These are phyloP conservation scores for Penicillium rolfsii DNA, from an alignment of 2,329 filamentous ascomycete genomes.

Conservation along the genomic window DNA sequence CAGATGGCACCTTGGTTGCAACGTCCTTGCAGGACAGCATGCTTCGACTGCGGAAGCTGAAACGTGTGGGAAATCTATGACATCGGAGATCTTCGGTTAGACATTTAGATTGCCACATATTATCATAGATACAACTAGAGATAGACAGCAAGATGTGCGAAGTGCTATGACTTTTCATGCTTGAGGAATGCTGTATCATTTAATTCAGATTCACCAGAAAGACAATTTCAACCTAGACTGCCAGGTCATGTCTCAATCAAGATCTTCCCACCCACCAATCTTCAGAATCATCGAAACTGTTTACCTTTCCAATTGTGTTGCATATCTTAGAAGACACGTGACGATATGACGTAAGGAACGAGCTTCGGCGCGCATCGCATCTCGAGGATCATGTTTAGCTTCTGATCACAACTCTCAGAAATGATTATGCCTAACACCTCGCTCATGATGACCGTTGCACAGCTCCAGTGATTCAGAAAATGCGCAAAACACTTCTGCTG, in stretches of 20 bases:
- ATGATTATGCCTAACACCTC: slow-evolving; percentile 3
- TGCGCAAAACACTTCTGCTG: slow-evolving; percentile 52
- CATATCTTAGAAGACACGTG: slow-evolving; percentile 2
- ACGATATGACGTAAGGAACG: slow-evolving; percentile 8
- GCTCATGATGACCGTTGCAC: slow-evolving; percentile 11
- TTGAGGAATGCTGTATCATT: background rate
- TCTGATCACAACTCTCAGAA: slow-evolving; percentile 5
- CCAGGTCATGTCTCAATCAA: background rate
- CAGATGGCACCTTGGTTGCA: slow-evolving; percentile 50
- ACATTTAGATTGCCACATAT: background rate
- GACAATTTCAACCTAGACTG: no score
- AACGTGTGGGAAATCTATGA: slow-evolving; percentile 29
- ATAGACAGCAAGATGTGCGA: background rate
- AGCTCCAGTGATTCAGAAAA: slow-evolving; percentile 24
- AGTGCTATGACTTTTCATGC: background rate
- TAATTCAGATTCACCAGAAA: background rate
- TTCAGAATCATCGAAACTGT: background rate
- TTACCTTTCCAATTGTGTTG: background rate
- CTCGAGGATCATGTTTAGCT: slow-evolving; percentile 7
- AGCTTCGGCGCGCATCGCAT: background rate
- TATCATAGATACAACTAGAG: background rate
- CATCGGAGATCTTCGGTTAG: background rate
- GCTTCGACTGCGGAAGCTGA: slow-evolving; percentile 38
- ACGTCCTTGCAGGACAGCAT: slow-evolving; percentile 57
- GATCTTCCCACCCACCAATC: background rate